Percentiles rank a stretch among this genome's conserved stretches.
These are phyloP conservation scores for Paspalum vaginatum DNA, from an alignment of 176 grass and related monocot genomes.

Conservation along the genomic window DNA sequence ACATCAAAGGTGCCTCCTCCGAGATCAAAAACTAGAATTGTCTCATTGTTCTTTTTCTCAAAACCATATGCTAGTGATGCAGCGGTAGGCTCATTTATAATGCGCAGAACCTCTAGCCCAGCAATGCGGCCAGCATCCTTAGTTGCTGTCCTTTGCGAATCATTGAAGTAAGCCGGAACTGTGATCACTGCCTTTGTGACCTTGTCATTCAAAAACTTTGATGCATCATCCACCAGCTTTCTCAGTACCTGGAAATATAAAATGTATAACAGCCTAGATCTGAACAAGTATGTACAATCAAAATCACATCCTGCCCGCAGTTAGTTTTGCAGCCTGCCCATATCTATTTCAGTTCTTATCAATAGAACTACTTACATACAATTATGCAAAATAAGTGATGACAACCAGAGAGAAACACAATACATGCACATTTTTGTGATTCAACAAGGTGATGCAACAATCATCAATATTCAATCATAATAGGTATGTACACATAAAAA, in stretches of 20 bases:
- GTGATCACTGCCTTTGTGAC: constrained; percentile 83
- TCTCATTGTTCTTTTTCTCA: constrained; percentile 89
- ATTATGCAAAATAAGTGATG: not conserved
- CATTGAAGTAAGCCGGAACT: constrained; percentile 75
- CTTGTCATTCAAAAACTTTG: constrained; percentile 81
- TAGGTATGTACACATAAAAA: no score
- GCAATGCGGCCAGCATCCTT: constrained; percentile 88
- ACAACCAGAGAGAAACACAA: not conserved
- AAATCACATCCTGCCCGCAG: not conserved
- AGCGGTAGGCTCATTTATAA: constrained; percentile 76
- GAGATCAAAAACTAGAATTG: constrained; percentile 78
- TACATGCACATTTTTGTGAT: not conserved
- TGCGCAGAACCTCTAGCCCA: constrained; percentile 76
- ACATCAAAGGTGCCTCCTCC: constrained; percentile 80
- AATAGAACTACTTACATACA: not conserved
- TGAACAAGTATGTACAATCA: not conserved
- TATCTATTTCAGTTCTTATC: not conserved
- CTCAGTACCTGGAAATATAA: constrained; percentile 53
- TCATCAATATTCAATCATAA: no score
- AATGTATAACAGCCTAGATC: not conserved
- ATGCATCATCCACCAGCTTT: constrained; percentile 77
- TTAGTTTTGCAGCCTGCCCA: not conserved
- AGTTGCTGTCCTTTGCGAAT: constrained; percentile 80
- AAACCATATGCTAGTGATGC: constrained; percentile 77
- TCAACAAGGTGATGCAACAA: no score